Conservation (phyloP, 768 basidiomycete species). For the Trametes elegans region DNA sequence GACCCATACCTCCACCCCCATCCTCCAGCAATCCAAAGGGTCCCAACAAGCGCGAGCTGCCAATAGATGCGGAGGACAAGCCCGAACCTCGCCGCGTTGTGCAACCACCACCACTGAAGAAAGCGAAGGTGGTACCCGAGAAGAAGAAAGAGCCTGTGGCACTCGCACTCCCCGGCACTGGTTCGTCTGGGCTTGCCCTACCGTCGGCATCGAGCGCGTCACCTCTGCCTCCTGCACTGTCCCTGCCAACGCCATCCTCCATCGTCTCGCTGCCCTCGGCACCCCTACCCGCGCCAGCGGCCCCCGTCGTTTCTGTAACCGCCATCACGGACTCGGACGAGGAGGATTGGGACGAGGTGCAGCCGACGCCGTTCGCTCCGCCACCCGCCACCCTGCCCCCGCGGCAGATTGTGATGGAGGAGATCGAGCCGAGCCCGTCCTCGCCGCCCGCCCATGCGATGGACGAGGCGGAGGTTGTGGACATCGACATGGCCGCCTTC, state of each 20-base stretch:
- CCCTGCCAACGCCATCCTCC: constrained; percentile 17
- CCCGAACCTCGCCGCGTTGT: constrained; percentile 3
- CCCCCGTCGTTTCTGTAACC: not conserved
- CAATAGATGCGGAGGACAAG: constrained; percentile 13
- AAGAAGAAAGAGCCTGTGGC: constrained; percentile 17
- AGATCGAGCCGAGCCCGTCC: constrained; percentile 21
- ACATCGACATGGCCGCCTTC: constrained; percentile 22
- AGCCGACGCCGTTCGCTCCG: not conserved
- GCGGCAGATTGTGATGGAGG: constrained; percentile 29
- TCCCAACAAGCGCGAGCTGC: constrained; percentile 21
- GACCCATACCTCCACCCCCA: not conserved
- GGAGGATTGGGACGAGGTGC: constrained; percentile 29
- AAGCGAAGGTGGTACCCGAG: constrained; percentile 11
- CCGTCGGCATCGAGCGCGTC: not conserved
- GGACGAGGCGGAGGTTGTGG: constrained; percentile 22
- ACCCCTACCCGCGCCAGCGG: constrained; percentile 5
- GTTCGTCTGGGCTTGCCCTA: constrained; percentile 5
- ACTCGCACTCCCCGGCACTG: constrained; percentile 19
- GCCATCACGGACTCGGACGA: constrained; percentile 24
- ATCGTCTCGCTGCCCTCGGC: not conserved
- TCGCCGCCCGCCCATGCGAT: constrained; percentile 10
- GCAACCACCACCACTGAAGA: constrained; percentile 14
- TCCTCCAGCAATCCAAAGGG: not conserved
- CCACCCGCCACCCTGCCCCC: constrained; percentile 3
- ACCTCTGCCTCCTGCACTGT: constrained; percentile 8